Percentiles rank a stretch among this genome's conserved stretches.
phyloP scores from a whole-genome alignment of 2,329 filamentous ascomycete genomes.

The Penicillium sp. region DNA sequence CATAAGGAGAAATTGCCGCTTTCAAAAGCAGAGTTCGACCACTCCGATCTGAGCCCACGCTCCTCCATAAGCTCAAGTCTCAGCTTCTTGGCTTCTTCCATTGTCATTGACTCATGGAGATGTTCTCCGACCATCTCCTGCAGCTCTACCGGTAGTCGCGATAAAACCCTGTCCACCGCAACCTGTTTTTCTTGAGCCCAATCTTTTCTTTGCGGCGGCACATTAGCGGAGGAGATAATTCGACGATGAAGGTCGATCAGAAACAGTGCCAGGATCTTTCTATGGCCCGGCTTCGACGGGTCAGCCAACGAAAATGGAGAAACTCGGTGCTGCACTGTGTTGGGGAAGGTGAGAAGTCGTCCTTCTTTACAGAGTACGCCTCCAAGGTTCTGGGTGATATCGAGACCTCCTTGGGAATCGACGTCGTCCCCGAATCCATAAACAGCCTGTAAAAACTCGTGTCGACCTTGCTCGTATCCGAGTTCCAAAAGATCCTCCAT shows the following conservation, averaged over 20 bases:
- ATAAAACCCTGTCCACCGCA: constrained; percentile 15
- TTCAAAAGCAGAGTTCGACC: neutral
- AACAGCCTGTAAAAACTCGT: constrained; percentile 16
- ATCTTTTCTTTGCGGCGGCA: constrained; percentile 31
- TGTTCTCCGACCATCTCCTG: constrained; percentile 33
- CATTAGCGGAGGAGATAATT: constrained; percentile 31
- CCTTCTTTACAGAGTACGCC: constrained; percentile 19
- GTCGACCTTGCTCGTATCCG: constrained; percentile 7
- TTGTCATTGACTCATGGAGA: constrained; percentile 30
- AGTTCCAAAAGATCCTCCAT: constrained; percentile 36
- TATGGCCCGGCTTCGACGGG: constrained; percentile 24
- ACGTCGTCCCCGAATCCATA: constrained; percentile 12
- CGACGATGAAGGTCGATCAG: constrained; percentile 29
- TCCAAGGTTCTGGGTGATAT: constrained; percentile 20
- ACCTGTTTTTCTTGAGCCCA: constrained; percentile 45
- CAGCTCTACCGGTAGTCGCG: constrained; percentile 28
- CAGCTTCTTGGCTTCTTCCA: constrained; percentile 45
- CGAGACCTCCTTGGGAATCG: constrained; percentile 23
- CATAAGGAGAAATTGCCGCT: neutral
- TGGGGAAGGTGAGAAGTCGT: constrained; percentile 27
- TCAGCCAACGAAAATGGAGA: constrained; percentile 26
- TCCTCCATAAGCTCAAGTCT: constrained; percentile 48
- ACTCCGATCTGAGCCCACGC: neutral
- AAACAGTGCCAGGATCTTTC: constrained; percentile 32
- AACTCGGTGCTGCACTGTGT: constrained; percentile 28